Evolutionary conservation across 495 filamentous ascomycete genomes (phyloP).

Genomic region (Haplographium delicatum): DNA sequence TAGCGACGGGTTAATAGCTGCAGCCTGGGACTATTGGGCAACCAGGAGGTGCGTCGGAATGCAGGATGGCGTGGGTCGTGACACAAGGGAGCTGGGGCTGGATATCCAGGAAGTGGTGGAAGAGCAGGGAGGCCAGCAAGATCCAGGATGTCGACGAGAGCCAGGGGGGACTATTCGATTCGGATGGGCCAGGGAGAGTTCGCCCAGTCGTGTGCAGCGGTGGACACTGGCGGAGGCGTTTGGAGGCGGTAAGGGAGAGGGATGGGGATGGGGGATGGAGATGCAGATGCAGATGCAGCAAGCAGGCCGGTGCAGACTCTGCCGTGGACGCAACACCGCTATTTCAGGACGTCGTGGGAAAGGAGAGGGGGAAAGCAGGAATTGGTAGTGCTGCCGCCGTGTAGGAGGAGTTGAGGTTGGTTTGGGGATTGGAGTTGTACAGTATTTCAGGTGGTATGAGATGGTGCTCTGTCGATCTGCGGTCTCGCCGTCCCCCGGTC

Average conservation of each 20-base stretch:
- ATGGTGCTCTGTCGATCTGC: too few relatives aligned
- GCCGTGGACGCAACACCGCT: constrained; percentile 8
- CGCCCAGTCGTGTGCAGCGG: too few relatives aligned
- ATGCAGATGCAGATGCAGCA: too few relatives aligned
- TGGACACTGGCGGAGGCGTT: constrained; percentile 14
- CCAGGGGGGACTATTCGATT: too few relatives aligned
- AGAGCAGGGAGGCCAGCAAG: not conserved
- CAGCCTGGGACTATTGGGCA: not conserved
- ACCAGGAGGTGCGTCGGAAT: constrained; percentile 11
- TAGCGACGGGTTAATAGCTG: constrained; percentile 16
- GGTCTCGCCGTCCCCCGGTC: too few relatives aligned
- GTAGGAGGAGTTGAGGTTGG: not conserved
- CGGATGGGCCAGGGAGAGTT: too few relatives aligned
- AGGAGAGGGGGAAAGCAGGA: not conserved
- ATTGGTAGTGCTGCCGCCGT: not conserved
- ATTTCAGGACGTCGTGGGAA: constrained; percentile 9
- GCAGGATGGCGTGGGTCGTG: constrained; percentile 13
- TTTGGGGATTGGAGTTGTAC: too few relatives aligned
- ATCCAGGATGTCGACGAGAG: not conserved
- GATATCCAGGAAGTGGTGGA: not conserved
- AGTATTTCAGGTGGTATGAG: too few relatives aligned
- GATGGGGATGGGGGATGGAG: too few relatives aligned
- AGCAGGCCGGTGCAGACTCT: constrained; percentile 2
- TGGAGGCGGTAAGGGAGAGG: constrained; percentile 21
- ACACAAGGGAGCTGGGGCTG: constrained; percentile 5